Percentiles rank a stretch among this genome's conserved stretches.
These are phyloP conservation scores for Xerocomellus amylosporus DNA, from an alignment of 768 basidiomycete species.

Conservation along the genomic window DNA sequence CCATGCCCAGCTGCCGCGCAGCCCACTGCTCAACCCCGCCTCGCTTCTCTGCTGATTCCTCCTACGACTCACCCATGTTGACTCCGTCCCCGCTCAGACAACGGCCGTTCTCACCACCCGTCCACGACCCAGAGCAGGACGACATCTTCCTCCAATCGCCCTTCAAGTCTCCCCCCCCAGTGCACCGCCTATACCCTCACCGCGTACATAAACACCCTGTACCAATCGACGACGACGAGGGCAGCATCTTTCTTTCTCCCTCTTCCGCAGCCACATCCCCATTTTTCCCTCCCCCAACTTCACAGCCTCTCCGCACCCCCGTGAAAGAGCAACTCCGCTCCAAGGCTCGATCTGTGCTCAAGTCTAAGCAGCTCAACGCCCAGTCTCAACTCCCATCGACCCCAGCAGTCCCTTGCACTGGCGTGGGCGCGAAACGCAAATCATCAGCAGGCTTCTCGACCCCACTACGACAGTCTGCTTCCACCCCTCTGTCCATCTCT, in stretches of 20 bases:
- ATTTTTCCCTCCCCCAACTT: conserved; percentile 42
- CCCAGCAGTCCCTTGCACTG: conserved; percentile 29
- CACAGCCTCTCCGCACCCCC: conserved; percentile 58
- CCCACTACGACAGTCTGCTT: conserved; percentile 49
- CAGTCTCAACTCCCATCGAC: conserved; percentile 2
- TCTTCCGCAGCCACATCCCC: conserved; percentile 39
- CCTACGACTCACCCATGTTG: conserved; percentile 57
- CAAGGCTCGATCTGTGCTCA: conserved; percentile 43
- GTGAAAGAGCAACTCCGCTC: conserved; percentile 48
- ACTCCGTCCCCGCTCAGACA: conserved; percentile 62
- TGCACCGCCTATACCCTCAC: conserved; percentile 41
- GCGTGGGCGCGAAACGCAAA: conserved; percentile 66
- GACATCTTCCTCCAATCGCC: conserved; percentile 56
- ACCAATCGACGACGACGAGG: conserved; percentile 53
- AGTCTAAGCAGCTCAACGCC: conserved; percentile 30
- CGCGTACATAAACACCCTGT: conserved; percentile 36
- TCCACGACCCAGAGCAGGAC: conserved; percentile 37
- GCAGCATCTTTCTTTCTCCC: conserved; percentile 55
- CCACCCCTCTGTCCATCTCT: conserved; percentile 40
- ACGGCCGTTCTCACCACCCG: conserved; percentile 36
- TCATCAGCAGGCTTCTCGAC: conserved; percentile 53
- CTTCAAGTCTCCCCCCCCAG: conserved; percentile 45
- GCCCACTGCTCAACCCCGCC: conserved; percentile 36
- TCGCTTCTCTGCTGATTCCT: conserved; percentile 25
- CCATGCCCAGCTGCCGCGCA: conserved; percentile 35